A percentile compares a stretch with the other conserved stretches of the same genome.
Evolutionary conservation across 2,329 filamentous ascomycete species (phyloP).

Genomic region (Ceratocystis smalleyi): DNA sequence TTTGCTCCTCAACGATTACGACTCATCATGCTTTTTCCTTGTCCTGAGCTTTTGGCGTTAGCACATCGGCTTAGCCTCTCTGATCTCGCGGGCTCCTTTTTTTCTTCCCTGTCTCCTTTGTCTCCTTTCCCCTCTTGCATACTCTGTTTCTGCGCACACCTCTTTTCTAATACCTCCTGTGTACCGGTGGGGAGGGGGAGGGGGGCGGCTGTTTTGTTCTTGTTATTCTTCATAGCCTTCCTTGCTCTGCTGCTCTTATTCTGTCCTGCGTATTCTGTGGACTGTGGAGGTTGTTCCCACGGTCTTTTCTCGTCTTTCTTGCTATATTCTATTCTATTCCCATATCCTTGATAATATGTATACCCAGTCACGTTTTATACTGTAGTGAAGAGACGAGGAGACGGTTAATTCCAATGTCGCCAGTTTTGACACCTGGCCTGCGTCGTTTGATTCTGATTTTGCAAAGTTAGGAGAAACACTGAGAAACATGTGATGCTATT

Average conservation of each 20-base stretch:
- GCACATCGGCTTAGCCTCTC: not conserved
- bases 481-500: not conserved
- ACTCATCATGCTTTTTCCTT: not conserved
- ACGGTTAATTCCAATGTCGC: too few species aligned
- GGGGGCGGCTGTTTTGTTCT: too few species aligned
- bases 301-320: not conserved
- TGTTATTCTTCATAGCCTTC: too few species aligned
- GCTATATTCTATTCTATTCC: not conserved
- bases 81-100: not conserved
- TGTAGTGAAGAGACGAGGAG: too few species aligned
- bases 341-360: constrained; percentile 2
- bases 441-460: too few species aligned
- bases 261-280: too few species aligned
- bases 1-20: not conserved
- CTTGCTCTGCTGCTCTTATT: too few species aligned
- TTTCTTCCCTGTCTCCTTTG: not conserved
- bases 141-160: too few species aligned
- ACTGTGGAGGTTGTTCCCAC: too few species aligned
- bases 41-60: not conserved
- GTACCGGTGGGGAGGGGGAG: too few species aligned
- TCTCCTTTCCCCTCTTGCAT: not conserved
- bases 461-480: not conserved
- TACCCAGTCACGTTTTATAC: not conserved
- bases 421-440: too few species aligned
- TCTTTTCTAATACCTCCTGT: too few species aligned